Percentiles rank a stretch among this genome's conserved stretches.
Evolutionary conservation across 805 yeast species (phyloP).

Genomic region (Candida glaebosa): DNA sequence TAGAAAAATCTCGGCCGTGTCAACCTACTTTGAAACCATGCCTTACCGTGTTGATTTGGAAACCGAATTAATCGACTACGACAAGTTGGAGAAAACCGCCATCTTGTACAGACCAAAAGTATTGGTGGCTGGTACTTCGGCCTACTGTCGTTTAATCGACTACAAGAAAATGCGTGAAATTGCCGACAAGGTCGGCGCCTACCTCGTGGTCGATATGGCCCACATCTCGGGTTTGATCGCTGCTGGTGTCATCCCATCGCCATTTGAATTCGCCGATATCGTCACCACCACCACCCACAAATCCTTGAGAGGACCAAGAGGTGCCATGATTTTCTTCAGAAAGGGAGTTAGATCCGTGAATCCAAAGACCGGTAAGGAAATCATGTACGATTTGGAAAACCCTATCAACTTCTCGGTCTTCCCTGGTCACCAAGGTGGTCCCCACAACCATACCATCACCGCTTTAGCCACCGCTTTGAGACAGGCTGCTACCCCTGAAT

Average conservation of each 20-base stretch:
- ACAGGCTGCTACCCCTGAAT: constrained; percentile 88
- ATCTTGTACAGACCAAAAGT: constrained; percentile 89
- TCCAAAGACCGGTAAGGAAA: constrained; percentile 82
- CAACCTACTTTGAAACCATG: constrained; percentile 96
- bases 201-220: constrained; percentile 92
- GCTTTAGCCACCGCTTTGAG: constrained; percentile 94
- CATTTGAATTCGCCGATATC: constrained; percentile 89
- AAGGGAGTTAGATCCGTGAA: constrained; percentile 83
- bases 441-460: constrained; percentile 96
- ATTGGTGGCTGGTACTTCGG: constrained; percentile 95
- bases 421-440: constrained; percentile 99
- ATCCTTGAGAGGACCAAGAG: constrained; percentile 98
- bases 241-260: constrained; percentile 90
- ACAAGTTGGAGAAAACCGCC: constrained; percentile 77
- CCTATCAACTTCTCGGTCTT: constrained; percentile 94
- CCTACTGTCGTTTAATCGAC: constrained; percentile 88
- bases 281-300: constrained; percentile 98
- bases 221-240: constrained; percentile 96
- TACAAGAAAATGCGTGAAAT: constrained; percentile 87
- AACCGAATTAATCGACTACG: constrained; percentile 93
- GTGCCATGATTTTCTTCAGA: constrained; percentile 97
- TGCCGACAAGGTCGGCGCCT: constrained; percentile 91
- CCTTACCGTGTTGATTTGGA: constrained; percentile 86
- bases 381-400: constrained; percentile 81
- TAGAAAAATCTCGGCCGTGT: constrained; percentile 85